Evolutionary conservation across 306 rosid species (phyloP), one percentile per base, ranked within the genome.

Genomic region (Canavalia gladiata): DNA sequence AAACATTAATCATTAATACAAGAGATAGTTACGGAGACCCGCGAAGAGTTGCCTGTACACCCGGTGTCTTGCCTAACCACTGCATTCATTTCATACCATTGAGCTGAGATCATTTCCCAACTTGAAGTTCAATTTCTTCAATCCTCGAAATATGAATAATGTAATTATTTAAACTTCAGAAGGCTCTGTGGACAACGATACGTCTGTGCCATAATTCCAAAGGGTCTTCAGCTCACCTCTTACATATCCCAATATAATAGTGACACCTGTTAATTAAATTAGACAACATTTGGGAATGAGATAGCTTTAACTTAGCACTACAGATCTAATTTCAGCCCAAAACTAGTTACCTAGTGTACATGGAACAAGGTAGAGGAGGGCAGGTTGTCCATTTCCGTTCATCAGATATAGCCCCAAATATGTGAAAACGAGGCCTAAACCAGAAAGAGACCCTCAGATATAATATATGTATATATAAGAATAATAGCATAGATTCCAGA

Each of bases 341-440:
- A 57, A 62, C 12, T 67, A 54, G 69, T 91, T 95, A 92, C 98
- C 98, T 86, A 95, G 85, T 39, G 98, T 95, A 73, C 97, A 95
- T 54, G 98, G 98, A 71, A 95, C 98, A 70, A 95, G 97, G 87
- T 95, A 95, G 33, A 95, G 97, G n/a, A 95, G 97, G 56, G 98
- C 98, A 63, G 98, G 98, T 71, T 95, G 98, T 78, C 98, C 98
- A 75, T 92, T 87, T 66, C 98, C 97, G 29, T 91, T 64, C 98
- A 95, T 95, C 76, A 95, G 81, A 86, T 91, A 95, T 79, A 95
- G 83, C 72, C 90, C 98, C 87, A 91, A 57, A 84, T 95, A 95
- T 3, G 97, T 95, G 10, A 92, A 72, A 75, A 82, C 45, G 46
- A 95, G 94, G 34, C 97, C 98, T 95, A 88, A 78, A 90, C 79